Percentiles rank a stretch among this genome's conserved stretches.
phyloP scores from a whole-genome alignment of 345 rosid species.

The Arabidopsis arenosa region DNA sequence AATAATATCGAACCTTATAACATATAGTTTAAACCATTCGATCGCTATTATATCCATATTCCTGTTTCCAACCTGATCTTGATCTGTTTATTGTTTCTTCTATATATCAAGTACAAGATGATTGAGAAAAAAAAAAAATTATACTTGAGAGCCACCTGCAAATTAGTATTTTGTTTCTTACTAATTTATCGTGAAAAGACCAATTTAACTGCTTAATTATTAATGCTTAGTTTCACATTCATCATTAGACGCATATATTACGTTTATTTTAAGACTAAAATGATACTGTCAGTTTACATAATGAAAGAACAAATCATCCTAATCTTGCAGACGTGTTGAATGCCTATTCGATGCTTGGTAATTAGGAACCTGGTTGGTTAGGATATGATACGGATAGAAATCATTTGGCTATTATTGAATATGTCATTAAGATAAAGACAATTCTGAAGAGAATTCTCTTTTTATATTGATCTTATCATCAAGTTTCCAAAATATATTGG shows the following conservation, averaged over 20 bases:
- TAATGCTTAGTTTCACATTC: slow-evolving; percentile 15
- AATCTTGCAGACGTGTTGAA: slow-evolving; percentile 25
- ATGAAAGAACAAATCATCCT: not conserved
- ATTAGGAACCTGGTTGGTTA: slow-evolving; percentile 32
- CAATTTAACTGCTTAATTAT: slow-evolving; percentile 29
- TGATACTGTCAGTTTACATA: not conserved
- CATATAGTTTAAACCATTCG: slow-evolving; percentile 16
- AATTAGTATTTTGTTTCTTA: slow-evolving; percentile 1
- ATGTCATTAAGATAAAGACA: slow-evolving; percentile 35
- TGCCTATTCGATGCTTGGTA: slow-evolving; percentile 27
- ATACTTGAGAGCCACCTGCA: slow-evolving; percentile 27
- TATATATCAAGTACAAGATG: slow-evolving; percentile 11
- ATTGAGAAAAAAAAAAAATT: slow-evolving; percentile 3
- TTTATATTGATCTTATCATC: not conserved
- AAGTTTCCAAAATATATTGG: not conserved
- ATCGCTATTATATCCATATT: not conserved
- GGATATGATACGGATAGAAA: slow-evolving; percentile 33
- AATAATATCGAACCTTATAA: not conserved
- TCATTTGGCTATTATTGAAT: slow-evolving; percentile 32
- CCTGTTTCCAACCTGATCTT: slow-evolving; percentile 3
- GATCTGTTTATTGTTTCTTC: slow-evolving; percentile 14
- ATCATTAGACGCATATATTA: slow-evolving; percentile 7
- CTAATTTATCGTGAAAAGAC: slow-evolving; percentile 25
- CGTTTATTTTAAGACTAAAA: not conserved
- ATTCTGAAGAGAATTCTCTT: not conserved